phyloP scores from a whole-genome alignment of 495 filamentous ascomycete species.

The Neurospora sp. region DNA sequence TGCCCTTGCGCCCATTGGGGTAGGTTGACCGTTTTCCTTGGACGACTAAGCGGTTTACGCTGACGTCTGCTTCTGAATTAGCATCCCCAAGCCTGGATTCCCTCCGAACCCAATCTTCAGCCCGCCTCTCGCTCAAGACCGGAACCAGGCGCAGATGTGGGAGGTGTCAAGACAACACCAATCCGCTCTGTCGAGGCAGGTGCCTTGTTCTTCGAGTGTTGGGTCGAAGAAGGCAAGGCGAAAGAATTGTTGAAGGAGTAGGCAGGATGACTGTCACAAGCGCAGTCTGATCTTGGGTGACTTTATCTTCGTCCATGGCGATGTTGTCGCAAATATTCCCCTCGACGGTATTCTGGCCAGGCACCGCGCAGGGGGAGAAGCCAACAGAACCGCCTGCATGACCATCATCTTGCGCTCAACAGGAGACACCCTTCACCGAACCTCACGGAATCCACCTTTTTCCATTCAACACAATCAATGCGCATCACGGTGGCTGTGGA shows the following conservation, averaged over 20 bases:
- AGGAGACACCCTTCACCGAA: too few species aligned
- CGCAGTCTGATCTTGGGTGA: too few species aligned
- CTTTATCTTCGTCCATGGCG: too few species aligned
- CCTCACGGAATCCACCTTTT: not conserved
- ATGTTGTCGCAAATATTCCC: too few species aligned
- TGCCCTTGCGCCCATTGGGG: conserved; percentile 62
- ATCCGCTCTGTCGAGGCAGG: conserved; percentile 53
- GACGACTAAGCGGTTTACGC: not conserved
- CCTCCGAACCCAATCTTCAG: conserved; percentile 41
- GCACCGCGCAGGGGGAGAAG: too few species aligned
- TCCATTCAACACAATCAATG: not conserved
- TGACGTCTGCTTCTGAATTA: conserved; percentile 5
- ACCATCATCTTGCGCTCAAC: too few species aligned
- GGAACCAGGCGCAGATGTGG: conserved; percentile 29
- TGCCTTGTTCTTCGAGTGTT: conserved; percentile 56
- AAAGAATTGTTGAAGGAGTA: conserved; percentile 14
- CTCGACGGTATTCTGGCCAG: too few species aligned
- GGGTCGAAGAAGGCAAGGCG: conserved; percentile 49
- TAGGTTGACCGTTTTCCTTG: conserved; percentile 18
- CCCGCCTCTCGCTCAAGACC: conserved; percentile 26
- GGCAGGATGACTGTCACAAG: not conserved
- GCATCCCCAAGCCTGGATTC: conserved; percentile 61
- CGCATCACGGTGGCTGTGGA: not conserved
- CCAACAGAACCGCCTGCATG: too few species aligned
- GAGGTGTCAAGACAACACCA: conserved; percentile 39